phyloP scores from a whole-genome alignment of 345 rosid genomes.

The Eucalyptus leucophloia region DNA sequence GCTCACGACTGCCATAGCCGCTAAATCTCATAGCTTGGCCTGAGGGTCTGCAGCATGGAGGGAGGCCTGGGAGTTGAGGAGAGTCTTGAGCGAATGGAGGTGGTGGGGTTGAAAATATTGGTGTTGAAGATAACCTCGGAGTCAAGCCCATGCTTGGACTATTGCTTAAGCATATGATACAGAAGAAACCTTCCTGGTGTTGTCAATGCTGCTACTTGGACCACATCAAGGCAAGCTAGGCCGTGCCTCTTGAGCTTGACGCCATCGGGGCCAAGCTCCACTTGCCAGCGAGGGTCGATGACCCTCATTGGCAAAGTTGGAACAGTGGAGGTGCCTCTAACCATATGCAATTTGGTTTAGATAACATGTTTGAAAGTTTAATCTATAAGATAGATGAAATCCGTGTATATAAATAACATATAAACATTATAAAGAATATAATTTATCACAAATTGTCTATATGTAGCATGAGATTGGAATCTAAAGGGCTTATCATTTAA shows the following conservation, averaged over 20 bases:
- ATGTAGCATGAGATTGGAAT: not conserved
- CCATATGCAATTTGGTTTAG: not conserved
- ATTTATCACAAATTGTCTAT: fast-evolving
- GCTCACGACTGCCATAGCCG: not conserved
- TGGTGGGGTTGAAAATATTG: conserved; percentile 35
- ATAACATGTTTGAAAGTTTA: not conserved
- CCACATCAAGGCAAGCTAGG: not conserved
- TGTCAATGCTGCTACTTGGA: not conserved
- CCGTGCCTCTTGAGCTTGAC: not conserved
- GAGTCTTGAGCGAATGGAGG: conserved; percentile 50
- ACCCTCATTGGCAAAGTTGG: not conserved
- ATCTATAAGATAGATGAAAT: not conserved
- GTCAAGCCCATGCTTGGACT: conserved; percentile 83
- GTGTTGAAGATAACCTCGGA: conserved; percentile 47
- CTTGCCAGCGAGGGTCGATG: not conserved
- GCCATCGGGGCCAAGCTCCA: not conserved
- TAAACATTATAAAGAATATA: not conserved
- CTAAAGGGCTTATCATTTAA: not conserved
- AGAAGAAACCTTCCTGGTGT: conserved; percentile 1
- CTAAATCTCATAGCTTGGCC: conserved; percentile 43
- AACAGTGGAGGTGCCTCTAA: fast-evolving
- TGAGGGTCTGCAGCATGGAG: conserved; percentile 73
- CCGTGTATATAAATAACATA: not conserved
- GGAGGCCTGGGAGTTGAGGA: conserved; percentile 45
- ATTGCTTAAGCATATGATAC: conserved; percentile 49